These are phyloP conservation scores for Myriosclerotinia curreyana DNA, from an alignment of 2,329 filamentous ascomycete genomes.

Conservation along the genomic window DNA sequence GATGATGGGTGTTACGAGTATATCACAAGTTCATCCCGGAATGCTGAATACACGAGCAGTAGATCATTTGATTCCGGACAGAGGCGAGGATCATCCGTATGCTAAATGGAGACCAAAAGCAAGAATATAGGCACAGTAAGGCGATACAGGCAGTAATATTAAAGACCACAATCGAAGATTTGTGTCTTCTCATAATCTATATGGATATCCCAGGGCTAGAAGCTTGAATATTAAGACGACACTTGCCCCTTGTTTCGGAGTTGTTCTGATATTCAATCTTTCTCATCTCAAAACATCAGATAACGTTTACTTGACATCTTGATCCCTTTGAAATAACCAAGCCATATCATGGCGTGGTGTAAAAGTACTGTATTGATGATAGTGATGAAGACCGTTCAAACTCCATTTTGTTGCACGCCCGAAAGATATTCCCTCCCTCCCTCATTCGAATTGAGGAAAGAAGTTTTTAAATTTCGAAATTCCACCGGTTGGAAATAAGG, in stretches of 20 bases:
- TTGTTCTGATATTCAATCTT: not conserved
- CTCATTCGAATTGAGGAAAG: too few relatives aligned
- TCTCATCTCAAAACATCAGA: not conserved
- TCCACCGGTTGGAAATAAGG: too few relatives aligned
- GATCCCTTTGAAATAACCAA: not conserved
- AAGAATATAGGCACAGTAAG: constrained; percentile 31
- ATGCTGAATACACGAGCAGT: constrained; percentile 55
- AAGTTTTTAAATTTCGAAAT: too few relatives aligned
- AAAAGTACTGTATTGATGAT: not conserved
- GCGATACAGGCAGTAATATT: not conserved
- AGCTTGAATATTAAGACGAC: not conserved
- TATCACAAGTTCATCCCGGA: constrained; percentile 59
- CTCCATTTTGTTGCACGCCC: not conserved
- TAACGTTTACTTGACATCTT: not conserved
- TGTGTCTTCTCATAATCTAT: not conserved
- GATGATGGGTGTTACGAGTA: constrained; percentile 59
- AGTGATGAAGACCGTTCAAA: not conserved
- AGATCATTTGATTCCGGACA: constrained; percentile 47
- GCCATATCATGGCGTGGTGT: not conserved
- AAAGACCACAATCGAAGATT: not conserved
- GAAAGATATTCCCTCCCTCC: too few relatives aligned
- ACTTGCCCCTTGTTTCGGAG: not conserved
- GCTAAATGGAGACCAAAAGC: constrained; percentile 41
- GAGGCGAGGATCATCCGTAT: constrained; percentile 45
- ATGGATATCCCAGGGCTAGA: not conserved